Evolutionary conservation across 2,329 filamentous ascomycete genomes (phyloP).

Genomic region (Boeremia exigua): DNA sequence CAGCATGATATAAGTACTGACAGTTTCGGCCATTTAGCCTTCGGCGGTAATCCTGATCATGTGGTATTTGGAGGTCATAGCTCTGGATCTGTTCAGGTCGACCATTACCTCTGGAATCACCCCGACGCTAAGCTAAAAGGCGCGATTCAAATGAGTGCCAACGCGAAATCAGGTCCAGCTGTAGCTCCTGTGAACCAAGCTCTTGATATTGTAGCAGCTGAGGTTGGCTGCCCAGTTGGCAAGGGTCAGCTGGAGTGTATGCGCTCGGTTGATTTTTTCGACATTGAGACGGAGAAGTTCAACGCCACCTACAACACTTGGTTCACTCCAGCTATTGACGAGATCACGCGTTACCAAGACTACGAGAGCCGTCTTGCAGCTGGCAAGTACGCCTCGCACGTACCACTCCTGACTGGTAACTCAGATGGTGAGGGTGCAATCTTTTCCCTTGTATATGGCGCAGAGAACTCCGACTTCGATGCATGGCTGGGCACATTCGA

Average conservation of each 20-base stretch:
- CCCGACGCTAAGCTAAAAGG: conserved; percentile 28
- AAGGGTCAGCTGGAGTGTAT: conserved; percentile 28
- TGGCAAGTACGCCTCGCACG: conserved; percentile 35
- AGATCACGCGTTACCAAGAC: conserved; percentile 31
- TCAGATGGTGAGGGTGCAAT: conserved; percentile 35
- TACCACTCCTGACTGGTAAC: conserved; percentile 36
- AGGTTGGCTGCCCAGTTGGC: conserved; percentile 30
- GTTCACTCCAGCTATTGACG: conserved; percentile 31
- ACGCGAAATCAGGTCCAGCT: conserved; percentile 33
- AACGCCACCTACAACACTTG: conserved; percentile 34
- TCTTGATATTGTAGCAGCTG: conserved; percentile 32
- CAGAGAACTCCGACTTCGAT: conserved; percentile 44
- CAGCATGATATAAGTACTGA: not conserved
- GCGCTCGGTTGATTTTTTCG: conserved; percentile 30
- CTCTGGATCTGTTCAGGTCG: conserved; percentile 34
- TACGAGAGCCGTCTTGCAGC: conserved; percentile 30
- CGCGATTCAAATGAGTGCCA: conserved; percentile 34
- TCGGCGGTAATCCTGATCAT: conserved; percentile 51
- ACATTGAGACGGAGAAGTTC: conserved; percentile 33
- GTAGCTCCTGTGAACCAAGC: conserved; percentile 27
- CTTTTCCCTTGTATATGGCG: conserved; percentile 33
- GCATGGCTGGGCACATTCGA: conserved; percentile 55
- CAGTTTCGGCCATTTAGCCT: conserved; percentile 17
- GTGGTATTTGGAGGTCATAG: conserved; percentile 52
- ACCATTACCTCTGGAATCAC: conserved; percentile 36